A percentile compares a stretch with the other conserved stretches of the same genome.
Evolutionary conservation across 2,329 filamentous ascomycete species (phyloP).

Genomic region (Alternaria triticimaculans): DNA sequence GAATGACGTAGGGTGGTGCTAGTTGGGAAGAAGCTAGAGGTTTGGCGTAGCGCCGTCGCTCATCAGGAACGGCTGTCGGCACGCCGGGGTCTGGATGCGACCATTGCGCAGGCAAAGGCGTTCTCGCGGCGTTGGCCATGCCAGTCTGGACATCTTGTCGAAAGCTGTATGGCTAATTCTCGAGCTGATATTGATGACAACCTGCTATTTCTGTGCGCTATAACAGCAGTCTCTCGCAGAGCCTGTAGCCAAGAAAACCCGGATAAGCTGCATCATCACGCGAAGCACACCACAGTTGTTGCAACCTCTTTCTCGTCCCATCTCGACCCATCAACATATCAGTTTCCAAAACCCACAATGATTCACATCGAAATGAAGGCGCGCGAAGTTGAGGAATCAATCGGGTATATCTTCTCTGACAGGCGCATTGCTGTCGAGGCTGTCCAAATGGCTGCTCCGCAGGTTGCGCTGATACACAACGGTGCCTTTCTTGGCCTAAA

Average conservation of each 20-base stretch:
- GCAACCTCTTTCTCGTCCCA: neutral
- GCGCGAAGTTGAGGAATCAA: slow-evolving; percentile 7
- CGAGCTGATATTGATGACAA: too few relatives aligned
- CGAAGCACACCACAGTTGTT: neutral
- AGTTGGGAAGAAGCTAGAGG: slow-evolving; percentile 5
- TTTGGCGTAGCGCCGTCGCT: neutral
- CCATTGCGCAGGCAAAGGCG: slow-evolving; percentile 5
- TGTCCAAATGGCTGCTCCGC: slow-evolving; percentile 17
- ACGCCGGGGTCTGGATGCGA: slow-evolving; percentile 4
- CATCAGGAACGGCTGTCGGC: slow-evolving; percentile 12
- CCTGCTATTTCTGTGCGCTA: neutral
- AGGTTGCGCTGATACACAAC: neutral
- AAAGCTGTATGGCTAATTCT: neutral
- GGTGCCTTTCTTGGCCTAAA: neutral
- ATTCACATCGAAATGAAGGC: neutral
- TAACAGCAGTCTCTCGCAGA: neutral
- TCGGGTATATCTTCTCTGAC: slow-evolving; percentile 13
- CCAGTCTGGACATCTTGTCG: neutral
- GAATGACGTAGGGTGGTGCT: slow-evolving; percentile 10
- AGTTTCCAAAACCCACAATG: neutral
- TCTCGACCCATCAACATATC: neutral
- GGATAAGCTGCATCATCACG: neutral
- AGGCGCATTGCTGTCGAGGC: slow-evolving; percentile 19
- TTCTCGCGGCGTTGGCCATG: neutral
- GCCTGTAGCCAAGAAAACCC: neutral